Base-by-base conservation (phyloP, 2,329 filamentous ascomycete species). In the Calonectria hongkongensis region DNA sequence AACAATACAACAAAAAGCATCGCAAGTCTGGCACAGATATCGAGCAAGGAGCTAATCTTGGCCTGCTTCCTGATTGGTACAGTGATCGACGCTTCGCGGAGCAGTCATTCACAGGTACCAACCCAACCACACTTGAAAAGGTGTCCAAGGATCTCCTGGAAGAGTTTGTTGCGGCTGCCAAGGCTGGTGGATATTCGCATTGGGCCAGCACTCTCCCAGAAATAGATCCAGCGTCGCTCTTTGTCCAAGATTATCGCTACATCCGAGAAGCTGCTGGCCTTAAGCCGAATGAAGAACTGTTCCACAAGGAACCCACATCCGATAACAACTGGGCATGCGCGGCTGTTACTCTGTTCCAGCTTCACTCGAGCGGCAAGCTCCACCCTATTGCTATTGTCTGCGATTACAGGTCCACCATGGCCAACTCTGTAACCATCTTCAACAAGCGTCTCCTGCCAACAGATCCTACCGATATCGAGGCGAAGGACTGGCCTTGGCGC, bases 341-440 rank as follows among this genome's bases (percentile, higher is more conserved):
- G 2, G 75, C 86, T 0, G 86, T 88, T 4, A 83, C 78, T 2
- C 79, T 88, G 10, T 88, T 86, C 72, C 81, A 86, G 51, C 82
- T 89, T 4, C 80, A 84, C 67, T 75, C 81, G 1, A 82, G 87
- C 45, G 88, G 88, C 5, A 83, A 83, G 70, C 81, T 89, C 7
- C 86, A 88, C 73, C 88, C 88, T 0, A 75, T 89, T 3, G 86
- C 87, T 25, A 88, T 89, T 72, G 84, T 85, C 5, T 80, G 87
- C 64, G 87, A 89, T 77, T 88, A 86, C 80, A 85, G 84, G 71
- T 82, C 80, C 2, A 84, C 76, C 58, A 83, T 87, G 78, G 80
- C 83, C 2, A 81, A 85, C 27, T 89, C 87, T 0, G 84, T 89
- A 56, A 85, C 84, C 50, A 85, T 89, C 70, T 89, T 88, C 84